Base-by-base conservation (phyloP, 163 green algal species). In the Dunaliella salina region DNA sequence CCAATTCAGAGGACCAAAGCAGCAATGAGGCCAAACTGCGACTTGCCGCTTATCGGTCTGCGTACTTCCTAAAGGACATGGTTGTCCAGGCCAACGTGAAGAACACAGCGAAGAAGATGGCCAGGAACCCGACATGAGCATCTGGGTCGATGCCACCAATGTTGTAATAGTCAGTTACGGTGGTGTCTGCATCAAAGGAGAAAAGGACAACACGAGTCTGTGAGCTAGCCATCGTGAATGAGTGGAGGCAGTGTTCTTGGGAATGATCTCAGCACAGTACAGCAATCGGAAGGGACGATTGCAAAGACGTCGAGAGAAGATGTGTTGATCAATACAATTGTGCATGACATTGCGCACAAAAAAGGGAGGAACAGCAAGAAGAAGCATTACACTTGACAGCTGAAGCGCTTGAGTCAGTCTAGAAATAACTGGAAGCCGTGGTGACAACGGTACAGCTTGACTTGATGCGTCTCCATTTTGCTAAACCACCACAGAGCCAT, bases 81-180 rank as follows among this genome's bases (percentile, higher is more conserved):
- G 86, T 85, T 22, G 86, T 75, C 83, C 86, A 94, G n/a, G 89
- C 88, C 15, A 91, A 34, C 18, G 90, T 30, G 29, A 88, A 88
- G 80, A 93, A 91, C 33, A 85, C 90, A 1, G 18, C 40, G 25
- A 93, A 94, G 88, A 97, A 97, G 35, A 88, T 32, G 24, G 85
- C 85, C 50, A 94, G 85, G 78, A 94, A 95, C 40, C 91, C 93
- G 17, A 96, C 35, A 85, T 95, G 94, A 25, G 69, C 89, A 90
- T 91, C 96, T 67, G 89, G 91, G 87, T 88, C 91, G 78, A 92
- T 87, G 57, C 88, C 89, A 3, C 87, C 87, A n/a, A 96, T 69
- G 34, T 82, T 84, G 71, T 93, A 96, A 83, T 93, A 95, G 1
- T 92, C 82, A n/a, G 96, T 85, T 1, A 95, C 75, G 5, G 71